phyloP scores from a whole-genome alignment of 73 alveolate genomes.

The Tetrahymena elliotti region DNA sequence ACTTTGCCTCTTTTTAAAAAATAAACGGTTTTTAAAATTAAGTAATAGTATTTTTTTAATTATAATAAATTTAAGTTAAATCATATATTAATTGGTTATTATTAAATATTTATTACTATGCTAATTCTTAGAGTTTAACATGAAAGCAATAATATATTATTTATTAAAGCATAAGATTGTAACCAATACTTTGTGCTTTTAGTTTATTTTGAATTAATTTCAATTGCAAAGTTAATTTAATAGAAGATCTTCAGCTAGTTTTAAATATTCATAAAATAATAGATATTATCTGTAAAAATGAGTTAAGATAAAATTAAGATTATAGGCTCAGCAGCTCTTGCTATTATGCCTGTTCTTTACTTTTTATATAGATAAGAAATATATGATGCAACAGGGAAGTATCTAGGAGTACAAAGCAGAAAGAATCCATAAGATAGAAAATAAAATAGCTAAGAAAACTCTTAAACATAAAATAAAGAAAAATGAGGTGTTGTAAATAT shows the following conservation, averaged over 20 bases:
- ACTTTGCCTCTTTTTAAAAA: no score
- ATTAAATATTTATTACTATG: no score
- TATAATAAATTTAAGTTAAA: no score
- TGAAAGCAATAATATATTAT: no score
- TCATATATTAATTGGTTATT: no score
- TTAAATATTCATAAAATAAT: not conserved
- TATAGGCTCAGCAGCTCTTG: not conserved
- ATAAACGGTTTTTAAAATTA: no score
- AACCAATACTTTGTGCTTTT: not conserved
- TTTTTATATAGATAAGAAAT: not conserved
- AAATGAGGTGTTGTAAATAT: not conserved
- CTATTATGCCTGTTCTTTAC: not conserved
- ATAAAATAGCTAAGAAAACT: not conserved
- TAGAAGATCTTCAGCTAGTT: no score
- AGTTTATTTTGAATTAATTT: not conserved
- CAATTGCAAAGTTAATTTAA: no score
- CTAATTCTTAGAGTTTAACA: not conserved
- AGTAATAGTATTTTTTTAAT: no score
- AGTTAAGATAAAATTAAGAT: not conserved
- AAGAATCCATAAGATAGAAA: not conserved
- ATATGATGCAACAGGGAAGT: not conserved
- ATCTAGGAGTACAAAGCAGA: not conserved
- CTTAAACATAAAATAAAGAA: not conserved
- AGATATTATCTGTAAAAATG: not conserved
- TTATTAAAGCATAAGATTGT: not conserved